Evolutionary conservation across 495 filamentous ascomycete genomes (phyloP), one percentile per base, ranked within the genome.

Genomic region (Xylaria bambusicola): DNA sequence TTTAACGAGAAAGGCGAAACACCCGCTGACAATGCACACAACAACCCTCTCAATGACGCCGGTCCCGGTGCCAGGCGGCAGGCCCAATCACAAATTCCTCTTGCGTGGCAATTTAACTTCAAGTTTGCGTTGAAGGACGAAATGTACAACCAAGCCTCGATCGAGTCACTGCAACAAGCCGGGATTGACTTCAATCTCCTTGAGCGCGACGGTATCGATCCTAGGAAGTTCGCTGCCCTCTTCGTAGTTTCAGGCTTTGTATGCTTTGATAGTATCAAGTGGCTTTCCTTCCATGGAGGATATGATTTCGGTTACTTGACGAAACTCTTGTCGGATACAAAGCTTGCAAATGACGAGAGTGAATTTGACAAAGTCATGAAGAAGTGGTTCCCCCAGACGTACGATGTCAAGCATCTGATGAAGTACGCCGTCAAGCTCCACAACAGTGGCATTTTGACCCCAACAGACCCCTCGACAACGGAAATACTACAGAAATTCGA

Each of bases 91-190:
- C 84, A 86, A 24, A 82, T 89, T 29, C 92, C 92, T 9, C 93
- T 87, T 65, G 96, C 94, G 18, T 98, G 94, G 94, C 92, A 96
- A 62, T 98, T 98, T 81, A 97, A 98, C 77, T 98, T 98, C 76
- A 90, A 93, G 65, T 98, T 98, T 70, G 92, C 91, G 3, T 80
- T 96, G 9, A 86, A 93, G 62, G 85, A 91, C 4, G 94, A 98
- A 75, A 98, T 98, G 94, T 98, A 93, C 74, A 90, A 91, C 38
- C 86, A 95, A 66, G 87, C 90, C 29, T 97, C 93, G 24, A 97
- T 96, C 62, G 86, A 93, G 54, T 88, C 95, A 64, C 79, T 97
- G 1, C 85, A 86, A 48, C 88, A 90, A 55, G 88, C 90, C 0
- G 95, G 94, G 6, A 89, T 97, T 55, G 91, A 98, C 73, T 96